phyloP scores from a whole-genome alignment of 1,284 basidiomycete species.

The Trichosporon inkin region DNA sequence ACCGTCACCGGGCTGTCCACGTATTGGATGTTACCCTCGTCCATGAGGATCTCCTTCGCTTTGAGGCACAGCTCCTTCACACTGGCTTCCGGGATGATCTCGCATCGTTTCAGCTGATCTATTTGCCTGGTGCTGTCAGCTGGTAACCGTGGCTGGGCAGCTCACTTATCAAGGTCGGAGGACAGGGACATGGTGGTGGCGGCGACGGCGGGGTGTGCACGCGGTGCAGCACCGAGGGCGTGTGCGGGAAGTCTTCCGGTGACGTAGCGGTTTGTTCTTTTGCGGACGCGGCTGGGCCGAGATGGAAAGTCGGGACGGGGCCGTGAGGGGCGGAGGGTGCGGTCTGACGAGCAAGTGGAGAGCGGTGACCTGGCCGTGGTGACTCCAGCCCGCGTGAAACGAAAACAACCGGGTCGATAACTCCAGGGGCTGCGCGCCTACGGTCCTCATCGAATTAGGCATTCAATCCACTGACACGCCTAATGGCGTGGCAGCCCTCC shows the following conservation, averaged over 20 bases:
- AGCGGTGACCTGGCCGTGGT: background rate
- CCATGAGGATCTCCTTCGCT: constrained; percentile 91
- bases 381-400: background rate
- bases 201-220: background rate
- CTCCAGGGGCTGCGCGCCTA: background rate
- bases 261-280: background rate
- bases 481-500: background rate
- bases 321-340: background rate
- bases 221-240: background rate
- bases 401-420: constrained; percentile 3
- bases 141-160: background rate
- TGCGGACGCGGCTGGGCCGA: background rate
- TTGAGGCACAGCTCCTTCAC: constrained; percentile 91
- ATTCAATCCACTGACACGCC: background rate
- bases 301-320: background rate
- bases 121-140: constrained; percentile 58
- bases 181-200: constrained; percentile 35
- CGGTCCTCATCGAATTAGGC: background rate
- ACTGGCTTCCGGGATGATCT: constrained; percentile 86
- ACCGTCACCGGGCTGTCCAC: constrained; percentile 96
- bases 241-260: background rate
- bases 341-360: constrained; percentile 1
- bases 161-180: constrained; percentile 44
- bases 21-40: constrained; percentile 95
- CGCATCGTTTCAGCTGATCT: constrained; percentile 81